These are phyloP conservation scores for Delitschia confertaspora DNA, from an alignment of 495 filamentous ascomycete genomes.

Conservation along the genomic window DNA sequence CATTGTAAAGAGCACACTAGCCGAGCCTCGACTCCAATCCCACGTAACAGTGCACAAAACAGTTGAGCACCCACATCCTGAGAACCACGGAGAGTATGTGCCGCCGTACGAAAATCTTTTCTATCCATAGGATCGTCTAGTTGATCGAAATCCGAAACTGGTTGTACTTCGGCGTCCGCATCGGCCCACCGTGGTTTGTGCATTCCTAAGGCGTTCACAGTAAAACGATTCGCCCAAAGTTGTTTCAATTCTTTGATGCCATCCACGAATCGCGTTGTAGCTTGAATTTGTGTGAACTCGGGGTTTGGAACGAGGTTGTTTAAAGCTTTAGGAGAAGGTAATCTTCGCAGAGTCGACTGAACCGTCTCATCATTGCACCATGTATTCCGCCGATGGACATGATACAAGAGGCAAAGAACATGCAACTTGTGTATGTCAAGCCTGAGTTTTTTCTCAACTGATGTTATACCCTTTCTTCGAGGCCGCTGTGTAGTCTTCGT, in stretches of 20 bases:
- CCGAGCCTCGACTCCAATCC: slow-evolving; percentile 68
- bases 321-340: slow-evolving; percentile 14
- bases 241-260: slow-evolving; percentile 62
- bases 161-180: slow-evolving; percentile 48
- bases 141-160: slow-evolving; percentile 48
- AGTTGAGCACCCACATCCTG: slow-evolving; percentile 84
- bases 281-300: slow-evolving; percentile 57
- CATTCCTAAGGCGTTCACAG: slow-evolving; percentile 60
- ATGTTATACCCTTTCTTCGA: slow-evolving; percentile 49
- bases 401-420: slow-evolving; percentile 67
- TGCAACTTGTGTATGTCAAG: slow-evolving; percentile 80
- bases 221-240: slow-evolving; percentile 59
- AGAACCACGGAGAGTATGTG: slow-evolving; percentile 59
- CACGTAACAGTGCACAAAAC: slow-evolving; percentile 76
- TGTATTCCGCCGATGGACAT: slow-evolving; percentile 63
- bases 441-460: slow-evolving; percentile 60
- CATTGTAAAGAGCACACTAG: slow-evolving; percentile 88
- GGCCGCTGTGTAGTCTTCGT: slow-evolving; percentile 35
- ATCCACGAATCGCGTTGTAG: slow-evolving; percentile 63
- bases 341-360: slow-evolving; percentile 13
- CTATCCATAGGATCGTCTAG: slow-evolving; percentile 46
- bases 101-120: slow-evolving; percentile 61
- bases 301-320: slow-evolving; percentile 51
- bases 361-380: slow-evolving; percentile 74
- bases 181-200: slow-evolving; percentile 64